Conservation (phyloP, 306 rosid genomes). For the Cucurbita ficifolia region DNA sequence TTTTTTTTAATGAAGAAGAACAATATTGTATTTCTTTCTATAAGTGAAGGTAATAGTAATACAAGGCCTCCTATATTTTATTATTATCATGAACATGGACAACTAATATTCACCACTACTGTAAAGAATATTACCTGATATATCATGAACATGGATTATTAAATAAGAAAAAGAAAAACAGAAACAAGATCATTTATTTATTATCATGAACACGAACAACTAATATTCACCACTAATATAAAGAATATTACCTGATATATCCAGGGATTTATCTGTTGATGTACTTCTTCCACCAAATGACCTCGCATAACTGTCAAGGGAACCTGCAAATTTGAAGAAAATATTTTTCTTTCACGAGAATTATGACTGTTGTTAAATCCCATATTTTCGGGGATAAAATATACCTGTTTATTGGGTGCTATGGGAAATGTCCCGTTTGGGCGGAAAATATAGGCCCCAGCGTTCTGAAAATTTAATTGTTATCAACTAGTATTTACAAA, state of each 20-base stretch:
- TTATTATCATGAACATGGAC: neutral
- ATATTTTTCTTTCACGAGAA: neutral
- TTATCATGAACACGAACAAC: neutral
- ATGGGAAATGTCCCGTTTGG: constrained; percentile 37
- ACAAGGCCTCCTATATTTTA: neutral
- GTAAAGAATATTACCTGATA: constrained; percentile 24
- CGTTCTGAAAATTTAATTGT: constrained; percentile 18
- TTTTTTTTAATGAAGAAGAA: neutral
- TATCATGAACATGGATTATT: constrained; percentile 2
- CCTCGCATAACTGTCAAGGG: constrained; percentile 31
- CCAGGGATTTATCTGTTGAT: constrained; percentile 37
- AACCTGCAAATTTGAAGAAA: constrained; percentile 21
- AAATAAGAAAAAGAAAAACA: neutral
- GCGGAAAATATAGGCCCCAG: constrained; percentile 46
- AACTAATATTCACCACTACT: neutral
- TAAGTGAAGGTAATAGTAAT: neutral
- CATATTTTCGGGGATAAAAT: neutral
- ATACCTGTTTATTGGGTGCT: constrained; percentile 27
- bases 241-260: constrained; percentile 29
- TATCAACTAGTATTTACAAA: neutral
- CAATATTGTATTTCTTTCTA: neutral
- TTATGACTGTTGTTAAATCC: neutral
- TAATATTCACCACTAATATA: neutral
- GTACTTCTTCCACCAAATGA: constrained; percentile 39
- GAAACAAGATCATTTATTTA: neutral